Evolutionary conservation across 208 protist species (phyloP).

Genomic region (Trypanosoma melophagium): DNA sequence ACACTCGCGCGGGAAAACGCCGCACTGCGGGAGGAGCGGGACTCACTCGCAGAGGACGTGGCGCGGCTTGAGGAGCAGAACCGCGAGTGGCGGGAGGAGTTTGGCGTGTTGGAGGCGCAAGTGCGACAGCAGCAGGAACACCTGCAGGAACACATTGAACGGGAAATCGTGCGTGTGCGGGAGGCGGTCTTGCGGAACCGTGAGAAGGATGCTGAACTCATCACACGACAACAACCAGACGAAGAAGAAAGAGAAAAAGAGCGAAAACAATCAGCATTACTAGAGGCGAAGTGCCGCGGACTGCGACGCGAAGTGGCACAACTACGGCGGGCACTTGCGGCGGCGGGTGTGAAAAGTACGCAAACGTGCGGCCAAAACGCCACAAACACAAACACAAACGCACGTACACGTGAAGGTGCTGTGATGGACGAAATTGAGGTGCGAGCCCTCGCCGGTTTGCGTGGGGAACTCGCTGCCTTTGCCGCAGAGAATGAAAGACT

Average conservation of each 20-base stretch:
- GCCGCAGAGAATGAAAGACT: slow-evolving; percentile 30
- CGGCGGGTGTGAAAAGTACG: not conserved
- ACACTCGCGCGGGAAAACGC: slow-evolving; percentile 24
- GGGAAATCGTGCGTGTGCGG: not conserved
- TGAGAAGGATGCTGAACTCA: not conserved
- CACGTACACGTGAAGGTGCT: not conserved
- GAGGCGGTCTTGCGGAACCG: not conserved
- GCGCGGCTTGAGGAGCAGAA: slow-evolving; percentile 10
- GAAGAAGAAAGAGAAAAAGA: not conserved
- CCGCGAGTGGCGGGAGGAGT: slow-evolving; percentile 26
- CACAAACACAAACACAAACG: slow-evolving; percentile 6
- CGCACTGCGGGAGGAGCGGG: slow-evolving; percentile 8
- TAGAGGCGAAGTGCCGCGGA: not conserved
- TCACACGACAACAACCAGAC: not conserved
- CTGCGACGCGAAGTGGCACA: slow-evolving; percentile 14
- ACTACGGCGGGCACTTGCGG: slow-evolving; percentile 7
- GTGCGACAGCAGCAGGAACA: slow-evolving; percentile 25
- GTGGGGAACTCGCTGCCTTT: slow-evolving; percentile 8
- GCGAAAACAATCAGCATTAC: not conserved
- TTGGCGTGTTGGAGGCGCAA: slow-evolving; percentile 25
- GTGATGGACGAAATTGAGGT: slow-evolving; percentile 21
- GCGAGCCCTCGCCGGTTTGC: not conserved
- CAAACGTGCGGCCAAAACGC: slow-evolving; percentile 5
- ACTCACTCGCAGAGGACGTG: slow-evolving; percentile 17
- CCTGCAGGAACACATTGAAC: slow-evolving; percentile 22